These are phyloP conservation scores for Phlegmacium glaucopus DNA, from an alignment of 768 basidiomycete genomes.

Conservation along the genomic window DNA sequence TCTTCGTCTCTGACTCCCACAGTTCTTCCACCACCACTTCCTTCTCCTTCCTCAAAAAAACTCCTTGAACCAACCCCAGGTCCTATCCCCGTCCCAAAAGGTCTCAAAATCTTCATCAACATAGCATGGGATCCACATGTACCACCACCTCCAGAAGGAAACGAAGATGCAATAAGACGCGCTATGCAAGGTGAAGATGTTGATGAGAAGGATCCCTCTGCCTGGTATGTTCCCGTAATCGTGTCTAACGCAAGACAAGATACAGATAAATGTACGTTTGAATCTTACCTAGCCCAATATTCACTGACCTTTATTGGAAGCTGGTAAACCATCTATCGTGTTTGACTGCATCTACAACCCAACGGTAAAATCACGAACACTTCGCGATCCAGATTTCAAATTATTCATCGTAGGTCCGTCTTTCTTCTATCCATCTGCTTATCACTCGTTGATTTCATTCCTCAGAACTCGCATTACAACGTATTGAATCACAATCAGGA, in stretches of 20 bases:
- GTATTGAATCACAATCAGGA: conserved; percentile 57
- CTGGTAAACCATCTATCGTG: conserved; percentile 65
- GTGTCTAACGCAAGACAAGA: conserved; percentile 63
- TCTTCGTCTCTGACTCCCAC: conserved; percentile 42
- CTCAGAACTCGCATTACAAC: conserved; percentile 66
- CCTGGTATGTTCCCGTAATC: conserved; percentile 68
- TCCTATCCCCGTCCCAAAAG: conserved; percentile 37
- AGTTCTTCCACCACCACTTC: conserved; percentile 24
- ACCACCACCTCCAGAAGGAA: conserved; percentile 63
- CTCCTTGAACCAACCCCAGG: conserved; percentile 23
- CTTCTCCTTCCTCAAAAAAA: conserved; percentile 13
- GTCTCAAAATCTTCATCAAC: conserved; percentile 71
- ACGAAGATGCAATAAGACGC: conserved; percentile 52
- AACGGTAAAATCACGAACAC: conserved; percentile 53
- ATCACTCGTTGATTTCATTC: neutral
- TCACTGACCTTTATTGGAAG: conserved; percentile 33
- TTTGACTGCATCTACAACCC: conserved; percentile 71
- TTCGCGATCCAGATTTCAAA: conserved; percentile 64
- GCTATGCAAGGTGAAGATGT: conserved; percentile 52
- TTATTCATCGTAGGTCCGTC: conserved; percentile 63
- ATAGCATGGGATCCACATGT: conserved; percentile 67
- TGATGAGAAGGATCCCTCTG: conserved; percentile 35
- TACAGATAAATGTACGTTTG: conserved; percentile 62
- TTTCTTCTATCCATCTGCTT: neutral
- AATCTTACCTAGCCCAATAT: too few species aligned